Evolutionary conservation across 2,329 filamentous ascomycete genomes (phyloP).

Genomic region (Penicillium sp.): DNA sequence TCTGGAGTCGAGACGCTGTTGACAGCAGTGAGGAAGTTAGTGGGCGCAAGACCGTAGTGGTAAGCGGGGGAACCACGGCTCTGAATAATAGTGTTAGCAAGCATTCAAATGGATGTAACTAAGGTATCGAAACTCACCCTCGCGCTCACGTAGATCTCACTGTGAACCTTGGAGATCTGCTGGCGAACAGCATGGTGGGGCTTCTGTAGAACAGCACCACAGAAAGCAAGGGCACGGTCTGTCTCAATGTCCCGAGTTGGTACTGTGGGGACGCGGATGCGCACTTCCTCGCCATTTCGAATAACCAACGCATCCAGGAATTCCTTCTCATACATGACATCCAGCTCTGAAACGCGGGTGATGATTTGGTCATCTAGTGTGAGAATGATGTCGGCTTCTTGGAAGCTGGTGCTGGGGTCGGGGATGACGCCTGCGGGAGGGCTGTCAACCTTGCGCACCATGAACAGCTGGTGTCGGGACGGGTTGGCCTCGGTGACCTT

Average conservation of each 20-base stretch:
- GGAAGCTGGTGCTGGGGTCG: constrained; percentile 58
- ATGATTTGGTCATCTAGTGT: constrained; percentile 89
- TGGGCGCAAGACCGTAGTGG: constrained; percentile 88
- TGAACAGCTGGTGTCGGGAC: constrained; percentile 93
- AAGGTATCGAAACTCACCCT: constrained; percentile 46
- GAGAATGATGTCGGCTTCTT: constrained; percentile 89
- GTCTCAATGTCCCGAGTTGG: constrained; percentile 90
- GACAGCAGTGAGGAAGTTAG: constrained; percentile 96
- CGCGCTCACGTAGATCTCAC: constrained; percentile 92
- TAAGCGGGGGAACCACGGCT: constrained; percentile 80
- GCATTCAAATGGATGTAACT: not conserved
- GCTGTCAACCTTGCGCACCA: constrained; percentile 86
- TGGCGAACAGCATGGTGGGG: constrained; percentile 96
- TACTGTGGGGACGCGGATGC: constrained; percentile 76
- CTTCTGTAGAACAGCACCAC: constrained; percentile 86
- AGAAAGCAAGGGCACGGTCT: constrained; percentile 87
- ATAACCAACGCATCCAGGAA: constrained; percentile 80
- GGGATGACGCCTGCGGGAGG: constrained; percentile 48
- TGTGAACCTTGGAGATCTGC: constrained; percentile 94
- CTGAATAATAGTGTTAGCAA: constrained; percentile 24
- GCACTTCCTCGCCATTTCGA: constrained; percentile 76
- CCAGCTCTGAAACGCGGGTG: constrained; percentile 87
- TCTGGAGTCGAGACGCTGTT: constrained; percentile 85
- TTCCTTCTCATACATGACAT: constrained; percentile 93
- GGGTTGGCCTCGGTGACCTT: constrained; percentile 86